Evolutionary conservation across 441 rosid genomes (phyloP), one percentile per base, ranked within the genome.

Genomic region (Raphanus hybrid): DNA sequence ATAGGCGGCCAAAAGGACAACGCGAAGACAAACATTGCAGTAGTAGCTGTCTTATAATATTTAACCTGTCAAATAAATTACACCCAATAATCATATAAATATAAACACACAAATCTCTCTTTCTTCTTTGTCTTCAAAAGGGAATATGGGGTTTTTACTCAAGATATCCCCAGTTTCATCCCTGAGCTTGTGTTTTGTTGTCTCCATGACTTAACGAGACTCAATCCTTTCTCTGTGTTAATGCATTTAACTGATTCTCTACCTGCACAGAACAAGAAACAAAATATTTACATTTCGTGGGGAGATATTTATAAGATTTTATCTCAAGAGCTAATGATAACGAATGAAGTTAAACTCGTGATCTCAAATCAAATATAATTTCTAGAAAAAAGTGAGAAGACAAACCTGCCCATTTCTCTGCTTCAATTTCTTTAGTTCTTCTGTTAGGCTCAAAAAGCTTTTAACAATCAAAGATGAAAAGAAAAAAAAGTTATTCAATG

Each of bases 371-470:
- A 45, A 70, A 29, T 63, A 52, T 39, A 75, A 9, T 55, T 20
- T 0, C 58, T 64, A 37, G 52, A 73, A 65, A 67, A 54, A 23
- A 29, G 64, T 37, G 45, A 67, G 34, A 59, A 52, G 84, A 81
- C 77, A 70, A 71, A 96, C 99, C 99, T 88, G 91, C 5, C 85
- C 84, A 77, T 90, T 93, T 84, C 75, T 93, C 83, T 67, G 72
- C 81, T 86, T 96, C 82, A 80, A 94, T 85, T 81, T 85, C 84
- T 91, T 92, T 86, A 91, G 74, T 80, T 93, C 97, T 80, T 91
- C 99, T 11, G 78, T 71, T 75, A 90, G 78, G 85, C 80, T 85
- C 75, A 75, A 86, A 75, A 90, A 75, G 82, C 99, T 84, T 67
- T 35, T 37, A 85, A 58, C 67, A 89, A 48, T 80, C 45, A 75